Evolutionary conservation across 2,329 filamentous ascomycete genomes (phyloP).

Genomic region (Leptodontidium sp.): DNA sequence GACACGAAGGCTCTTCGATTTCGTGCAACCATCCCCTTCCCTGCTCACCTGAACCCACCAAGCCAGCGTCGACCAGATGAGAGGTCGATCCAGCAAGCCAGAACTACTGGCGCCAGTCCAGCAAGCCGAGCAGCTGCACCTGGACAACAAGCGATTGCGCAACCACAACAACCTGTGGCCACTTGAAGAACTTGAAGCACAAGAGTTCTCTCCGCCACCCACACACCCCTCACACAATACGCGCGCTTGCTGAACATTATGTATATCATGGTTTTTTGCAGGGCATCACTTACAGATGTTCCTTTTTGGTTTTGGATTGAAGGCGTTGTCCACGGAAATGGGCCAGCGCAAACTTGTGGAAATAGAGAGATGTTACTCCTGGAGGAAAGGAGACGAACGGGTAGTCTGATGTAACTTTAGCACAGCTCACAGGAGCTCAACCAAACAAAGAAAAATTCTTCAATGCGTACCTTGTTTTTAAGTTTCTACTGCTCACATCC

Average conservation of each 20-base stretch:
- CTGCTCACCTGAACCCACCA: conserved; percentile 41
- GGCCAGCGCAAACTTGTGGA: conserved; percentile 40
- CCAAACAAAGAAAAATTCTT: conserved; percentile 31
- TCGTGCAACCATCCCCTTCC: conserved; percentile 54
- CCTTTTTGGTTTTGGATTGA: conserved; percentile 34
- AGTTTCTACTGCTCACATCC: neutral
- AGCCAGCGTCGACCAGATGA: conserved; percentile 39
- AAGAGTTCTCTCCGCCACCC: conserved; percentile 10
- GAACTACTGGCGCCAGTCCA: conserved; percentile 34
- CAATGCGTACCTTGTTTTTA: neutral
- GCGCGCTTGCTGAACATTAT: conserved; percentile 31
- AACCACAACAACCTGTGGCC: conserved; percentile 32
- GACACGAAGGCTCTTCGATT: conserved; percentile 67
- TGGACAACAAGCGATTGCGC: conserved; percentile 31
- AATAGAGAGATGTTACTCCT: conserved; percentile 37
- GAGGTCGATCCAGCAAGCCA: conserved; percentile 32
- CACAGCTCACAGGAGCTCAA: conserved; percentile 35
- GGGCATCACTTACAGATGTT: conserved; percentile 37
- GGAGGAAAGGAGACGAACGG: conserved; percentile 28
- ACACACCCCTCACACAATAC: conserved; percentile 19
- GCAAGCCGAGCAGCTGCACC: conserved; percentile 37
- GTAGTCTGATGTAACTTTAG: conserved; percentile 45
- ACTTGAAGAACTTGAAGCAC: conserved; percentile 38
- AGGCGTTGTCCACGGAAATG: conserved; percentile 45
- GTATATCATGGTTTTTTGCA: conserved; percentile 42